Conservation (phyloP, 305 asterid genomes). For the Rubia tinctorum region DNA sequence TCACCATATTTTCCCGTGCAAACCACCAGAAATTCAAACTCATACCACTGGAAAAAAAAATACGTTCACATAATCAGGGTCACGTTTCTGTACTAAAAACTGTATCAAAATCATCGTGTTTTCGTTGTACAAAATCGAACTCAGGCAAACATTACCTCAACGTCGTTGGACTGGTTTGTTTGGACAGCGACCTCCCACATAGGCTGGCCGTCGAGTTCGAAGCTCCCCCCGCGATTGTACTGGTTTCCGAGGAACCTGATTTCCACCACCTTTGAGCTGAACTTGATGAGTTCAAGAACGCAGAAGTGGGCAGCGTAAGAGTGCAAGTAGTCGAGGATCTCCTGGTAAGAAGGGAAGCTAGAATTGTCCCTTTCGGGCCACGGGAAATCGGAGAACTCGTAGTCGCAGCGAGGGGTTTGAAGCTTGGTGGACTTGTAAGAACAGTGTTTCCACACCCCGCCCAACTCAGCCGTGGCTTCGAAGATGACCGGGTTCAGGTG, state of each 20-base stretch:
- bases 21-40: slow-evolving; percentile 70
- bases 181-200: slow-evolving; percentile 80
- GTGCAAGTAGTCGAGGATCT: slow-evolving; percentile 63
- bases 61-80: background rate
- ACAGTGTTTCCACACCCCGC: slow-evolving; percentile 94
- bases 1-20: slow-evolving; percentile 92
- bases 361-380: slow-evolving; percentile 80
- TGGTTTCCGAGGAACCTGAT: slow-evolving; percentile 50
- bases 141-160: too few species aligned
- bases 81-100: background rate
- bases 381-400: slow-evolving; percentile 87
- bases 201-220: slow-evolving; percentile 51
- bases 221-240: background rate
- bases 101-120: background rate
- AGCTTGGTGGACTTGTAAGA: slow-evolving; percentile 66
- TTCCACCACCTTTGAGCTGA: slow-evolving; percentile 75
- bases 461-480: slow-evolving; percentile 69
- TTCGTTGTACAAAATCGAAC: too few species aligned
- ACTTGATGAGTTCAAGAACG: slow-evolving; percentile 53
- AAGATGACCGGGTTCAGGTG: slow-evolving; percentile 65
- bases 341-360: slow-evolving; percentile 64
- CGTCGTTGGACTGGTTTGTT: slow-evolving; percentile 38
- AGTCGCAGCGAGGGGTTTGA: slow-evolving; percentile 88
- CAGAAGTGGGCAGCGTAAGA: slow-evolving; percentile 65
- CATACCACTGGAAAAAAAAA: slow-evolving; percentile 52